Conservation (phyloP, 352 stramenopile species). For the Globisporangium ultimum region DNA sequence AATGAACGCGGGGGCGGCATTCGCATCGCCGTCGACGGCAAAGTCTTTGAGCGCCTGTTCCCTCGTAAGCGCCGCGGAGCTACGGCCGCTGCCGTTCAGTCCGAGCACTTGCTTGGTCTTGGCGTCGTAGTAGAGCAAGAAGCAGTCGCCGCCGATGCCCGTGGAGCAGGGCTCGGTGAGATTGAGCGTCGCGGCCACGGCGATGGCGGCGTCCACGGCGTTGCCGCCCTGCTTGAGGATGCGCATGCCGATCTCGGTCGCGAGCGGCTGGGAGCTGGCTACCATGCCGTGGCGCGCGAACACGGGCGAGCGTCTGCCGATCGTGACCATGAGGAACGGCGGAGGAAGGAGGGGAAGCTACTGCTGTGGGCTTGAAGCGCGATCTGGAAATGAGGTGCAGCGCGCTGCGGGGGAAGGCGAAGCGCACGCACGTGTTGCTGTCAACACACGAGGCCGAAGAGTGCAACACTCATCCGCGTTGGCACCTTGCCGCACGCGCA, state of each 20-base stretch:
- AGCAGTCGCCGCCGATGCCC: conserved; percentile 91
- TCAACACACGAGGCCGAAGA: no score
- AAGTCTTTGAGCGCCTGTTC: conserved; percentile 55
- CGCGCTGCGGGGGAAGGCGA: no score
- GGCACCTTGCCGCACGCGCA: no score
- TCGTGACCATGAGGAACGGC: conserved; percentile 32
- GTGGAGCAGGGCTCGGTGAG: conserved; percentile 78
- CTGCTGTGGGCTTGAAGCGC: no score
- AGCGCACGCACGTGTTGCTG: no score
- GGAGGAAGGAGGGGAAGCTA: neutral
- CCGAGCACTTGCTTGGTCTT: conserved; percentile 74
- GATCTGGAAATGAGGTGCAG: no score
- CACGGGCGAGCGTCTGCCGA: conserved; percentile 83
- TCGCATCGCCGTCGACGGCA: conserved; percentile 16
- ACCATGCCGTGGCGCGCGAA: conserved; percentile 91
- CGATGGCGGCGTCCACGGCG: conserved; percentile 90
- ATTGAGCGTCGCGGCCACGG: conserved; percentile 49
- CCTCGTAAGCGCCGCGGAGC: conserved; percentile 76
- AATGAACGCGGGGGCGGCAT: conserved; percentile 22
- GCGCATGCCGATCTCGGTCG: conserved; percentile 90
- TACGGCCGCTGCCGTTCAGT: conserved; percentile 92
- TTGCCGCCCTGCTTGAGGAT: conserved; percentile 91
- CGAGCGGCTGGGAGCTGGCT: conserved; percentile 91
- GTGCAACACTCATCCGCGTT: no score
- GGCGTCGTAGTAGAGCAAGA: conserved; percentile 94